A percentile compares a stretch with the other conserved stretches of the same genome.
Evolutionary conservation across 78 protist species (phyloP).

Genomic region (Dictyostelium firmibasis): DNA sequence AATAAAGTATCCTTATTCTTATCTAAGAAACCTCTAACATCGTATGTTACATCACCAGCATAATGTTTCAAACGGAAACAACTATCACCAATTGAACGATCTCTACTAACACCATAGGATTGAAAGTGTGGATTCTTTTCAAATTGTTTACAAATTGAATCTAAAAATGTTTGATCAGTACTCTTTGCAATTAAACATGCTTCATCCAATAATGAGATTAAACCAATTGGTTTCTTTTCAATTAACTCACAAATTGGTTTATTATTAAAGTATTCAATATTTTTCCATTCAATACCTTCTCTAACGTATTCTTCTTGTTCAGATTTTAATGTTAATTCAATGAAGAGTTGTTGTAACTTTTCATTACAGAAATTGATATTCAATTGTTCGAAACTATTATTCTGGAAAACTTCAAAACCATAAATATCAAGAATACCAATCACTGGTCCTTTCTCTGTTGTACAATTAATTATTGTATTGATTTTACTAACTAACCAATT

Average conservation of each 20-base stretch:
- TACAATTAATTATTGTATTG: slow-evolving; percentile 47
- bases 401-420: slow-evolving; percentile 94
- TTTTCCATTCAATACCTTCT: slow-evolving; percentile 92
- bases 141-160: slow-evolving; percentile 55
- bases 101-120: slow-evolving; percentile 28
- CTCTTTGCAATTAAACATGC: slow-evolving; percentile 84
- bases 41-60: slow-evolving; percentile 95
- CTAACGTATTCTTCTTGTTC: slow-evolving; percentile 95
- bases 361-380: slow-evolving; percentile 98
- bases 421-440: slow-evolving; percentile 95
- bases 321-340: slow-evolving; percentile 91
- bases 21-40: slow-evolving; percentile 87
- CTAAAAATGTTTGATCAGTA: slow-evolving; percentile 82
- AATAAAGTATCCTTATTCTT: slow-evolving; percentile 92
- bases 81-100: slow-evolving; percentile 51
- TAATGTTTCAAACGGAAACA: slow-evolving; percentile 89
- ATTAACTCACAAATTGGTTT: slow-evolving; percentile 85
- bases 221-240: slow-evolving; percentile 84
- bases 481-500: slow-evolving; percentile 85
- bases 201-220: slow-evolving; percentile 89
- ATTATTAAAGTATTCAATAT: slow-evolving; percentile 93
- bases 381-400: slow-evolving; percentile 96
- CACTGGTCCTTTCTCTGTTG: slow-evolving; percentile 45
- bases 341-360: slow-evolving; percentile 95
- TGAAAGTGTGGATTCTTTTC: slow-evolving; percentile 66